phyloP scores from a whole-genome alignment of 768 basidiomycete species.

The Imleria badia region DNA sequence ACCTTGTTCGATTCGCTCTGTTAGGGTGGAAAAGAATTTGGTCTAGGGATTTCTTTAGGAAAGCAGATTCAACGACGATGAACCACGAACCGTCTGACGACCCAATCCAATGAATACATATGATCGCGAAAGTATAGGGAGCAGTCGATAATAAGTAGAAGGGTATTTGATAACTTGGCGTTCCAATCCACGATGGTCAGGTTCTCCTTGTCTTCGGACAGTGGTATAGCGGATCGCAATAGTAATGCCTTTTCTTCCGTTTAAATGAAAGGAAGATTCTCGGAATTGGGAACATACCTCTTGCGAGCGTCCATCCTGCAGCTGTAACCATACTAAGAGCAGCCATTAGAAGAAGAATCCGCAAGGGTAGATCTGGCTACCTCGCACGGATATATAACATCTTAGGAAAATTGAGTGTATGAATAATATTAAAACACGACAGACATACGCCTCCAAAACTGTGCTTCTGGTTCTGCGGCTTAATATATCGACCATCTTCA shows the following conservation, averaged over 20 bases:
- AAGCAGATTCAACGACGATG: not conserved
- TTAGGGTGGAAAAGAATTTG: slow-evolving; percentile 49
- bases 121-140: slow-evolving; percentile 66
- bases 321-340: slow-evolving; percentile 55
- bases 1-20: slow-evolving; percentile 48
- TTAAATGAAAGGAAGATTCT: not conserved
- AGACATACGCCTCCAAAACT: slow-evolving; percentile 70
- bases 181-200: slow-evolving; percentile 53
- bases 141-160: slow-evolving; percentile 68
- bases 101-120: slow-evolving; percentile 71
- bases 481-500: slow-evolving; percentile 58
- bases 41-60: slow-evolving; percentile 34
- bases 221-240: slow-evolving; percentile 72
- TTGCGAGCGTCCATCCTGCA: slow-evolving; percentile 65
- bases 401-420: slow-evolving; percentile 31
- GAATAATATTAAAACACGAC: not conserved
- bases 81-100: slow-evolving; percentile 48
- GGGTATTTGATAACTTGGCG: slow-evolving; percentile 70
- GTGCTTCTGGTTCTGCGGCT: slow-evolving; percentile 70
- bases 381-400: slow-evolving; percentile 73
- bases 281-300: slow-evolving; percentile 41
- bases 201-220: slow-evolving; percentile 66
- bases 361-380: slow-evolving; percentile 31
- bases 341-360: not conserved
- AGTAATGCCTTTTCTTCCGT: slow-evolving; percentile 45